Evolutionary conservation across 768 basidiomycete species (phyloP), one percentile per base, ranked within the genome.

Genomic region (Russula earlei): DNA sequence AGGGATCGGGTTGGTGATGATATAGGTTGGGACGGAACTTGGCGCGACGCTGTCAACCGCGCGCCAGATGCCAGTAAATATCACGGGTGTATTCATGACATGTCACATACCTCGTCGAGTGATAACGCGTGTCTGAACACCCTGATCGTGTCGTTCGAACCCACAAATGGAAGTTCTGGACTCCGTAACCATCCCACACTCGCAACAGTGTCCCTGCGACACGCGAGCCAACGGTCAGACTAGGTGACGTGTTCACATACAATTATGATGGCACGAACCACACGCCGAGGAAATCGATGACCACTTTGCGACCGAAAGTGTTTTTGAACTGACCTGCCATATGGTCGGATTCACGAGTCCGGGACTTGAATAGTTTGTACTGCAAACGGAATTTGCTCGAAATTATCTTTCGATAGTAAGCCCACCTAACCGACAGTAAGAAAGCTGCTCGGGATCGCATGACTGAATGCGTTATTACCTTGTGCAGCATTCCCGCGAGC

Each of bases 41-140:
- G 14, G 77, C 75, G 37, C 85, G 83, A 56, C 73, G 83, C 83
- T 87, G 46, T 17, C 27, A 20, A 4, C 48, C 20, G 10, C 10
- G 19, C 4, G 33, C 25, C 6, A 27, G 41, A 31, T 8, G 40
- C 12, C 9, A 3, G 15, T 27, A 7, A 20, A 7, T 52, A 29
- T 38, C 6, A 9, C 15, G 37, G 17, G 33, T 19, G 31, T 1
- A 20, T 9, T 25, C 46, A 44, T 20, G 42, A 64, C 72, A 53
- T 59, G 1, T 9, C 34, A 36, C 34, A 36, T 36, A 36, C 85
- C 71, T 90, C 87, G 59, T 91, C 86, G 43, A 91, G 77, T 15
- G 88, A 73, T 20, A 90, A 71, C 0, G 87, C 88, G 49, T 91
- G 89, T 11, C 89, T 74, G 67, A 91, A 89, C 5, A 75, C 77